Evolutionary conservation across 371 early-diverging fungal genomes (phyloP), one percentile per base, ranked within the genome.

Genomic region (Mycotypha africana): DNA sequence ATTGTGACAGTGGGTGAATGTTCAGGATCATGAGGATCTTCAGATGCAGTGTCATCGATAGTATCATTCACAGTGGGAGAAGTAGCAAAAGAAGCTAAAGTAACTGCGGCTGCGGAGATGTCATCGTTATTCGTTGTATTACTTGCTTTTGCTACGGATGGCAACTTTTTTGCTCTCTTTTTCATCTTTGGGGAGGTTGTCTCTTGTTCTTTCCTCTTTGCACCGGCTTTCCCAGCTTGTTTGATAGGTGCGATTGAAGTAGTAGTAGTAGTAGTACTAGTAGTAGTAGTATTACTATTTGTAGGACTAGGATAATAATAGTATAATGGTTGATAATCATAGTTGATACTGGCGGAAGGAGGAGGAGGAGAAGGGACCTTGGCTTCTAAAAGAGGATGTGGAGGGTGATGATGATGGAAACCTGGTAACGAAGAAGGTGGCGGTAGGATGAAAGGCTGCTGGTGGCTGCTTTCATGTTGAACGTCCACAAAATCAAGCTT

Each of bases 381-480:
- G 20, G 38, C 4, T 36, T 31, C 14, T 39, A 38, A 41, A 22
- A 42, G 42, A 34, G 30, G 43, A 35, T 30, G 28, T 28, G 49
- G 42, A 19, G 56, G 46, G 19, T 57, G 60, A 6, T 33, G 50
- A 21, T 44, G 50, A 47, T 54, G 60, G 37, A 53, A 65, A 3
- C 70, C 69, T 38, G 58, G 58, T 16, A 66, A 47, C 15, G 66
- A 58, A 16, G 66, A 61, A 30, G 67, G 71, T 16, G 71, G 64
- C 22, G 70, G 71, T 24, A 70, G 50, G 31, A 70, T 61, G 31
- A 53, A 70, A 22, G 62, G 40, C 32, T 66, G 70, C 45, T 65
- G 45, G 10, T 43, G 49, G 10, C 30, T 38, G 22, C 35, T 22
- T 21, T 39, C 26, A 10, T 42, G 26, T 19, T 24, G 39, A 6